These are phyloP conservation scores for Candida orba DNA, from an alignment of 805 yeast genomes.

Conservation along the genomic window DNA sequence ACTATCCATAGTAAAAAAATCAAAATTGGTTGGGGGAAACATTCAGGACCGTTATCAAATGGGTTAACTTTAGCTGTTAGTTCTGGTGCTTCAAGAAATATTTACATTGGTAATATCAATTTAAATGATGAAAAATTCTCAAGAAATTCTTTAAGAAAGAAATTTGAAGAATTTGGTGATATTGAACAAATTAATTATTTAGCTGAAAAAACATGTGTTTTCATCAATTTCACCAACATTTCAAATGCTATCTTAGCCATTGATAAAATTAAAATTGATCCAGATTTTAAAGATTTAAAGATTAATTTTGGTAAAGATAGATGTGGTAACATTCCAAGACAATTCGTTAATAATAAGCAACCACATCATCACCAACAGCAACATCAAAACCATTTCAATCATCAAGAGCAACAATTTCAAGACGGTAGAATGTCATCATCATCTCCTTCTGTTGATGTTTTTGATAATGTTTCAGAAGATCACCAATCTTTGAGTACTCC, in stretches of 20 bases:
- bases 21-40: conserved; percentile 97
- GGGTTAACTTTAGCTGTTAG: conserved; percentile 85
- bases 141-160: conserved; percentile 56
- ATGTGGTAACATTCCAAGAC: conserved; percentile 91
- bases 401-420: not conserved
- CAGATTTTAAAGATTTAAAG: conserved; percentile 62
- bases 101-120: conserved; percentile 74
- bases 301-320: conserved; percentile 92
- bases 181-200: conserved; percentile 91
- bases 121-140: conserved; percentile 31
- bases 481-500: not conserved
- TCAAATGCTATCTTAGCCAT: conserved; percentile 68
- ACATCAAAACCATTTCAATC: not conserved
- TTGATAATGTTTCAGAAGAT: conserved; percentile 1
- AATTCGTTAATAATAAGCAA: conserved; percentile 30
- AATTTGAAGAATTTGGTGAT: conserved; percentile 81
- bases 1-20: conserved; percentile 80
- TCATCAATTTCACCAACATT: conserved; percentile 84
- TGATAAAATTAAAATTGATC: conserved; percentile 81
- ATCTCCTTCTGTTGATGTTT: not conserved
- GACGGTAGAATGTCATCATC: not conserved
- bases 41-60: conserved; percentile 84
- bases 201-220: conserved; percentile 76
- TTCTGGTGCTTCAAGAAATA: conserved; percentile 90
- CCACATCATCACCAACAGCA: conserved; percentile 1